These are phyloP conservation scores for Eremothecium gossypii DNA, from an alignment of 1,139 yeast genomes.

Conservation along the genomic window DNA sequence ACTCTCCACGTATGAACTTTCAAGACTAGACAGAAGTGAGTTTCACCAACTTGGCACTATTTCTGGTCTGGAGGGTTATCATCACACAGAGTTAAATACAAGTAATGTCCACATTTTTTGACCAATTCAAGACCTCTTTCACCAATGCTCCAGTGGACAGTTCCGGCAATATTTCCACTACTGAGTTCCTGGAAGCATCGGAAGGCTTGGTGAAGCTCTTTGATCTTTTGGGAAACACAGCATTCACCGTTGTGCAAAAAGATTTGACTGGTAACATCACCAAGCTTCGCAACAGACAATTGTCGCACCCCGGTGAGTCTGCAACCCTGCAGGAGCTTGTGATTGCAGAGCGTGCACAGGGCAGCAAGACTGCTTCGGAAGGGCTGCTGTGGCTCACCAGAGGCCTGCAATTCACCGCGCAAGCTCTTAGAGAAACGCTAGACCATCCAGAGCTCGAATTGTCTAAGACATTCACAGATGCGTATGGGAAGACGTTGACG, in stretches of 20 bases:
- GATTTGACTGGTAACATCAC: slow-evolving; percentile 84
- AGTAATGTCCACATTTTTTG: slow-evolving; percentile 75
- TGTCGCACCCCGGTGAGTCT: slow-evolving; percentile 54
- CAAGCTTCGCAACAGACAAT: slow-evolving; percentile 60
- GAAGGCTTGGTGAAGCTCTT: slow-evolving; percentile 76
- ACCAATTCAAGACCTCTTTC: slow-evolving; percentile 64
- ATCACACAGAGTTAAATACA: no score
- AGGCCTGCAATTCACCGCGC: slow-evolving; percentile 83
- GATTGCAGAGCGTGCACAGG: slow-evolving; percentile 53
- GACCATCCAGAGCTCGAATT: slow-evolving; percentile 54
- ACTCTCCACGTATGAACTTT: no score
- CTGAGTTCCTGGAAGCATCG: slow-evolving; percentile 72
- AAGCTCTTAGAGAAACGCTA: slow-evolving; percentile 74
- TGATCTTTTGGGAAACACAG: slow-evolving; percentile 66
- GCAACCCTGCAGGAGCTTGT: slow-evolving; percentile 71
- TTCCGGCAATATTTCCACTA: slow-evolving; percentile 59
- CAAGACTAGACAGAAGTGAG: no score
- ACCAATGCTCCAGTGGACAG: slow-evolving; percentile 56
- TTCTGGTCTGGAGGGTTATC: no score
- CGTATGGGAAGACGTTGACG: slow-evolving; percentile 69
- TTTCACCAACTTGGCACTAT: no score
- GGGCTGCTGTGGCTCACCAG: slow-evolving; percentile 82
- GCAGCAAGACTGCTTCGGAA: slow-evolving; percentile 76
- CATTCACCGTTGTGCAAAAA: slow-evolving; percentile 75
- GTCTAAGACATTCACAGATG: slow-evolving; percentile 69